A percentile compares a stretch with the other conserved stretches of the same genome.
These are phyloP conservation scores for Pseudocercospora vitis DNA, from an alignment of 2,329 filamentous ascomycete genomes.

Conservation along the genomic window DNA sequence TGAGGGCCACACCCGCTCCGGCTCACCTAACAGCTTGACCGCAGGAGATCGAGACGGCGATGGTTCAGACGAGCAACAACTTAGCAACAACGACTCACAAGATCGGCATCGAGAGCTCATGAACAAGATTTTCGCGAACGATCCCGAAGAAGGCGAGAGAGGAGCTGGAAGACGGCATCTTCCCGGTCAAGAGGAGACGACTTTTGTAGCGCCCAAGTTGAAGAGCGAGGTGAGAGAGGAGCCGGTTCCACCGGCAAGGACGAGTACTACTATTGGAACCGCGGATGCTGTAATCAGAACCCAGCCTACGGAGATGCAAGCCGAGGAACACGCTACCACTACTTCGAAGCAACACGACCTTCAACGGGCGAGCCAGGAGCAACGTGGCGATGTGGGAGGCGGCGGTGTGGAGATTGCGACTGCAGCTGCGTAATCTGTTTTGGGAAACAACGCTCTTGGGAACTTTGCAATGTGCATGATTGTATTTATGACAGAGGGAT, in stretches of 20 bases:
- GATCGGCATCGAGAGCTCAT: conserved; percentile 35
- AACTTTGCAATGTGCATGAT: conserved; percentile 2
- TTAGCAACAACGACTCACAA: conserved; percentile 26
- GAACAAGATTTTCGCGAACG: conserved; percentile 34
- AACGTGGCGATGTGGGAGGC: neutral
- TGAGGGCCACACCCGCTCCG: conserved; percentile 21
- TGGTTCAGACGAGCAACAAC: conserved; percentile 19
- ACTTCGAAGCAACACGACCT: conserved; percentile 9
- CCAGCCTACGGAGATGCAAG: conserved; percentile 11
- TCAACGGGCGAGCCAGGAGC: neutral
- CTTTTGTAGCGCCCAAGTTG: conserved; percentile 6
- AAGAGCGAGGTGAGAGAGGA: conserved; percentile 16
- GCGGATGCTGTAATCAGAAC: conserved; percentile 24
- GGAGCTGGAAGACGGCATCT: conserved; percentile 28
- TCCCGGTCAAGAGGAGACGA: conserved; percentile 21
- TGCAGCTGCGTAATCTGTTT: neutral
- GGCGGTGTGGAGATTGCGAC: neutral
- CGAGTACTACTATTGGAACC: neutral
- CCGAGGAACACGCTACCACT: conserved; percentile 2
- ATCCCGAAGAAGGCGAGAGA: conserved; percentile 22
- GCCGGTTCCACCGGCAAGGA: neutral
- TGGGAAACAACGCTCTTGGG: neutral
- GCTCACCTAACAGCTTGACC: conserved; percentile 24
- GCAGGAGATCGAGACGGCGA: conserved; percentile 27
- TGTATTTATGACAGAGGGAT: no score